Base-by-base conservation (phyloP, 2,329 filamentous ascomycete genomes). In the Hymenoscyphus fraxineus region DNA sequence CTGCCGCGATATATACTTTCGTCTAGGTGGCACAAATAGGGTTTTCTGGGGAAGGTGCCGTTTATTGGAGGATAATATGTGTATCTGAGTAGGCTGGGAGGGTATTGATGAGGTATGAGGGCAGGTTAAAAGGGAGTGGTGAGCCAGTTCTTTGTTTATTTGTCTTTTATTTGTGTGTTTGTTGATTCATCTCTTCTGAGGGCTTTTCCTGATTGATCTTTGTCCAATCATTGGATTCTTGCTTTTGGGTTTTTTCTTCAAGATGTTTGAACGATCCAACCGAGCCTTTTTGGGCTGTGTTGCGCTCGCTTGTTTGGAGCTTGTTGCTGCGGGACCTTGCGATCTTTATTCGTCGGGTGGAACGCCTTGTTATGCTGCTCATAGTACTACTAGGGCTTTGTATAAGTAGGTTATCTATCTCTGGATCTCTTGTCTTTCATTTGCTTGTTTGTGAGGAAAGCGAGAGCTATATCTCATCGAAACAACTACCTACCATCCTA, bases 311-410 rank as follows among this genome's bases (percentile, higher is more conserved):
- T 44, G 15, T 44, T n/a, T 44, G 13, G n/a, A n/a, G 7, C 71
- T 84, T 38, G 82, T 78, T 51, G 72, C 77, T 19, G 83, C 84
- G 47, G 85, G 79, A 13, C 85, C 86, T 9, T 89, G 85, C 69
- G 86, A 89, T 66, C 80, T 88, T 66, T 89, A 88, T 75, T 72
- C 80, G 1, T 78, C 80, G 0, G 85, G 84, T 0, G 80, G 80
- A 60, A 87, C 84, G 0, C 84, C 85, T n/a, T 89, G 86, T 69
- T 76, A 88, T 12, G 86, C 86, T 0, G 86, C 86, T 0, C 86
- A 88, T 72, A 83, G 83, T 73, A 88, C 85, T n/a, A 88, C 86
- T 64, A 82, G 86, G 3, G 84, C 85, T 16, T 74, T 89, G 6
- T 88, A 88, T 35, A 10, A 35, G 35, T 35, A 35, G 6, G 35